These are phyloP conservation scores for Clonostachys rhizophaga DNA, from an alignment of 2,329 filamentous ascomycete species.

Conservation along the genomic window DNA sequence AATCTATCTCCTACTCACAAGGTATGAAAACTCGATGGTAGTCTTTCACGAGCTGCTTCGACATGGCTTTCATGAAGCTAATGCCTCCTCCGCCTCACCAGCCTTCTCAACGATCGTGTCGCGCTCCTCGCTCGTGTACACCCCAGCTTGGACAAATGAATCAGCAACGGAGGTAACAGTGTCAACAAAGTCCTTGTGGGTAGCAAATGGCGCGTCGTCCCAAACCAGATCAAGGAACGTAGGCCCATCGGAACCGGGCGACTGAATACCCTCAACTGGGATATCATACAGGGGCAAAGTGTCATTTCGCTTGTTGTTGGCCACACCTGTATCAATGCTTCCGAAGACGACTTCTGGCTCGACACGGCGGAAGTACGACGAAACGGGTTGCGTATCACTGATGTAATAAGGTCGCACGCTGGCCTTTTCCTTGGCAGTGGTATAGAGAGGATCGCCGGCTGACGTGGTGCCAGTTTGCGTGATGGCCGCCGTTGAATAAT, in stretches of 20 bases:
- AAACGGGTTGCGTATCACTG: constrained; percentile 16
- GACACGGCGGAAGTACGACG: constrained; percentile 20
- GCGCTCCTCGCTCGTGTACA: constrained; percentile 13
- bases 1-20: too few species aligned
- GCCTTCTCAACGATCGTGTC: constrained; percentile 14
- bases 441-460: constrained; percentile 17
- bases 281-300: constrained; percentile 19
- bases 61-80: constrained; percentile 1
- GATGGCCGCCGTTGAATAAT: constrained; percentile 16
- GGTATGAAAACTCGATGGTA: too few species aligned
- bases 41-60: too few species aligned
- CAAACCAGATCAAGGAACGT: constrained; percentile 22
- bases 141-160: constrained; percentile 12
- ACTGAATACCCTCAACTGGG: constrained; percentile 16
- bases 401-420: constrained; percentile 20
- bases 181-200: constrained; percentile 14
- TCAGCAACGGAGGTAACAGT: constrained; percentile 10
- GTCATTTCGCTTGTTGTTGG: constrained; percentile 20
- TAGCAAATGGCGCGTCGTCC: constrained; percentile 19
- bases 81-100: constrained; percentile 14
- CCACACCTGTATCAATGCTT: constrained; percentile 12
- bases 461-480: constrained; percentile 8
- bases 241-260: constrained; percentile 19
- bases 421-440: constrained; percentile 2
- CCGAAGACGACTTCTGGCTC: constrained; percentile 21